These are phyloP conservation scores for Podospora sp. DNA, from an alignment of 495 filamentous ascomycete species.

Conservation along the genomic window DNA sequence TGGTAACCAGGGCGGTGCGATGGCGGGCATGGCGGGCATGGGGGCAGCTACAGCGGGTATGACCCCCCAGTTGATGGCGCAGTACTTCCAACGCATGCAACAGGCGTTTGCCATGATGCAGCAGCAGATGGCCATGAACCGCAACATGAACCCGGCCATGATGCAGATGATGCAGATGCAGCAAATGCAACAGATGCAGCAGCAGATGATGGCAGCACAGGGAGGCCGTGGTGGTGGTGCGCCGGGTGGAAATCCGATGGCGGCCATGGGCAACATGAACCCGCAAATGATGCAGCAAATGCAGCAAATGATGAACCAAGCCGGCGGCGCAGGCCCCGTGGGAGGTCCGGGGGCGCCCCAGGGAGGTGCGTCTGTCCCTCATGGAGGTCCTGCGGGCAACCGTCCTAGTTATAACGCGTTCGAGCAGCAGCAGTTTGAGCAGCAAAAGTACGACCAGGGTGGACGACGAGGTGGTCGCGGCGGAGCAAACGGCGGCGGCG, in stretches of 20 bases:
- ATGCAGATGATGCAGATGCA: constrained; percentile 66
- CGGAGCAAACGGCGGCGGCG: constrained; percentile 31
- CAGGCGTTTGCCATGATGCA: constrained; percentile 95
- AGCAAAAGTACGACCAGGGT: constrained; percentile 77
- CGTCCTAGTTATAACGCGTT: constrained; percentile 33
- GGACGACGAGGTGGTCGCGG: constrained; percentile 43
- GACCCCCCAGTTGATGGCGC: constrained; percentile 95
- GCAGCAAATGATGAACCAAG: constrained; percentile 79
- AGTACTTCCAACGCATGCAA: constrained; percentile 97
- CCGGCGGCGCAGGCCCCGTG: constrained; percentile 50
- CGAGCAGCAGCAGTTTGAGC: constrained; percentile 76
- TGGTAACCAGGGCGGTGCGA: constrained; percentile 33
- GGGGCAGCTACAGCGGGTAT: constrained; percentile 61
- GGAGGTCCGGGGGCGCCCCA: constrained; percentile 40
- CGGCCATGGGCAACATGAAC: constrained; percentile 61
- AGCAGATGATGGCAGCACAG: constrained; percentile 53
- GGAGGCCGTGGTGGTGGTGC: constrained; percentile 37
- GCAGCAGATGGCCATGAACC: constrained; percentile 70
- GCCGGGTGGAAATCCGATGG: constrained; percentile 44
- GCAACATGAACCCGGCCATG: constrained; percentile 67
- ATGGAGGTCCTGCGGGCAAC: constrained; percentile 34
- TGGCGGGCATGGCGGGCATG: constrained; percentile 34
- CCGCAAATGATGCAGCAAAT: constrained; percentile 85
- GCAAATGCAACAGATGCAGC: constrained; percentile 85
- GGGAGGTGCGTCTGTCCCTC: constrained; percentile 31